These are phyloP conservation scores for Dendrothele bispora DNA, from an alignment of 768 basidiomycete species.

Conservation along the genomic window DNA sequence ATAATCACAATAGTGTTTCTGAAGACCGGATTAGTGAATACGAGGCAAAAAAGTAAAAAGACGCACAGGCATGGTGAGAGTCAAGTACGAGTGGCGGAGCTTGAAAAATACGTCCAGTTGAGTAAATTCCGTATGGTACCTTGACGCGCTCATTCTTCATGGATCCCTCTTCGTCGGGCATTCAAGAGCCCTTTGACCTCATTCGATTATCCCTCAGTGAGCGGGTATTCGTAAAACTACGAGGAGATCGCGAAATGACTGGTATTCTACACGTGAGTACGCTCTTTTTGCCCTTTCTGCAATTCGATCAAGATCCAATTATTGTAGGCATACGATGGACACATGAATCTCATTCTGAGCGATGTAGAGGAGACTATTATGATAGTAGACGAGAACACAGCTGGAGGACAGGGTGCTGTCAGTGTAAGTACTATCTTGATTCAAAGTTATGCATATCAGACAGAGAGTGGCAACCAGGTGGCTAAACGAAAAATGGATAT, in stretches of 20 bases:
- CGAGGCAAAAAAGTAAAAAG: conserved; percentile 4
- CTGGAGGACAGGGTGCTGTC: conserved; percentile 69
- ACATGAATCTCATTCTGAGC: conserved; percentile 98
- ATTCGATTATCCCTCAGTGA: conserved; percentile 95
- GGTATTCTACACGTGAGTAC: conserved; percentile 87
- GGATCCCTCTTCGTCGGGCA: conserved; percentile 72
- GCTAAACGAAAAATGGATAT: conserved; percentile 95
- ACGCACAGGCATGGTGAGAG: conserved; percentile 65
- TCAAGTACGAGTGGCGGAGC: conserved; percentile 23
- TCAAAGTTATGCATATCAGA: not conserved
- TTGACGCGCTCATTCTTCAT: conserved; percentile 35
- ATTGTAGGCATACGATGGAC: conserved; percentile 95
- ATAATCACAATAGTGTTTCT: conserved; percentile 96
- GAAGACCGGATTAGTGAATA: conserved; percentile 10
- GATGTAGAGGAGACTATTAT: conserved; percentile 98
- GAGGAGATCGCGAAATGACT: conserved; percentile 90
- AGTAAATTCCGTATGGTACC: conserved; percentile 17
- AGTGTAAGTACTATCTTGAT: conserved; percentile 44
- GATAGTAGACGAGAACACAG: conserved; percentile 88
- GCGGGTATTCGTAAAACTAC: conserved; percentile 95
- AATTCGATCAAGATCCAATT: conserved; percentile 9
- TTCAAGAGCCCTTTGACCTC: conserved; percentile 96
- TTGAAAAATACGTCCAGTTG: conserved; percentile 23
- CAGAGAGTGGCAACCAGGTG: conserved; percentile 47
- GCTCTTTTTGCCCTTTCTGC: conserved; percentile 8